Evolutionary conservation across 129 eudicot species (phyloP), one percentile per base, ranked within the genome.

Genomic region (Flaveria sonorensis): DNA sequence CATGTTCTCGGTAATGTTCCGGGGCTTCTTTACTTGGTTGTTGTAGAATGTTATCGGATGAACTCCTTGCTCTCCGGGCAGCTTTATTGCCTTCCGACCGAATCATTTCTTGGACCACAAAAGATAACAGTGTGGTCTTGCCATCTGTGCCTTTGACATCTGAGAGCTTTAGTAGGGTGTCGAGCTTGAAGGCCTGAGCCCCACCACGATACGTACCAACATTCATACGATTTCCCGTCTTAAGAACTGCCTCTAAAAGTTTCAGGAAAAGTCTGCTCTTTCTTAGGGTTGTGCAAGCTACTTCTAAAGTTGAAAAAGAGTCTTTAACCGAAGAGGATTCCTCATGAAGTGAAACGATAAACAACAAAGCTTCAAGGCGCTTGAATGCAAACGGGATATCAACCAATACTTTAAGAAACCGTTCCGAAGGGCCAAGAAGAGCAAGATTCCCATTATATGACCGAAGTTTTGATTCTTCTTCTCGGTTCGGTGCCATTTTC

Each of bases 161-260:
- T 0, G 96, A 85, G 14, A 93, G 84, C 80, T 93, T 93, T 21
- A 88, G 76, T 43, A 93, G 92, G 4, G 96, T 93, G 74, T 93
- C 97, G 60, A 93, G 98, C 79, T 88, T 93, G 86, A 93, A 93
- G 8, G 96, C 98, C 68, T 85, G 88, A n/a, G 98, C 98, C 18
- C 90, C 97, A 16, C 98, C 98, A 10, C 97, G 96, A 56, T 71
- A 88, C 1, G 98, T 93, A 32, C 97, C 97, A 7, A 79, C 92
- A 36, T 93, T 93, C 98, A 93, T 93, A 28, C 98, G 97, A 79
- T 93, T 93, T 9, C 98, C 98, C 1, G 98, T 93, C 72, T 90
- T 93, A 20, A 93, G 96, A 77, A 93, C 97, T 3, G 98, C 98
- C 84, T 93, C 98, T 63, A 93, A 71, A 36, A 93, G 98, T 73